phyloP scores from a whole-genome alignment of 345 rosid species.

The Eucalyptus marginata region DNA sequence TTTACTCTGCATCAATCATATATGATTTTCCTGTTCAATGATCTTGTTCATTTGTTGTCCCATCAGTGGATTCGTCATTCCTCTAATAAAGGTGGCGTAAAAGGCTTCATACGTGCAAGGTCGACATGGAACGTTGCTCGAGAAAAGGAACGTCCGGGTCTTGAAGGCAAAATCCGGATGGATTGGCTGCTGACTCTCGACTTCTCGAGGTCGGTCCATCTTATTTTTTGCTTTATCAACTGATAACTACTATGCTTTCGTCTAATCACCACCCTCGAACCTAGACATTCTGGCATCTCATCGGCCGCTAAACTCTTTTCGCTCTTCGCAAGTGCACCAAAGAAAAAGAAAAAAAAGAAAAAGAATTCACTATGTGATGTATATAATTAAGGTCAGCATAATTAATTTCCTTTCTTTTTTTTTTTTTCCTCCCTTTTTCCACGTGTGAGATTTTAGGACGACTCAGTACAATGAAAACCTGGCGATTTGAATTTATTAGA shows the following conservation, averaged over 20 bases:
- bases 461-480: neutral
- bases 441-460: neutral
- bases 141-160: neutral
- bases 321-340: neutral
- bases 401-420: no score
- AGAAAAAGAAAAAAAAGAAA: no score
- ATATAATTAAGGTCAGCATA: neutral
- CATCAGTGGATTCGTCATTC: neutral
- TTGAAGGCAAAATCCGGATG: neutral
- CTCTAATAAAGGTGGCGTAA: neutral
- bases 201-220: neutral
- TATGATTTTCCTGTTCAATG: neutral
- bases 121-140: neutral
- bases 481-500: no score
- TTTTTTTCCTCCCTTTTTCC: neutral
- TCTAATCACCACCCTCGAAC: neutral
- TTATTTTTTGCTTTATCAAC: neutral
- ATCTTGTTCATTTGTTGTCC: neutral
- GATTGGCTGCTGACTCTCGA: neutral
- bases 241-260: neutral
- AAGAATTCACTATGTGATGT: no score
- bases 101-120: neutral
- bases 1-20: neutral
- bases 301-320: neutral
- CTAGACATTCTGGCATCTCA: neutral